Percentiles rank a stretch among this genome's conserved stretches.
Evolutionary conservation across 2,329 filamentous ascomycete genomes (phyloP).

Genomic region (Penicillium sp.): DNA sequence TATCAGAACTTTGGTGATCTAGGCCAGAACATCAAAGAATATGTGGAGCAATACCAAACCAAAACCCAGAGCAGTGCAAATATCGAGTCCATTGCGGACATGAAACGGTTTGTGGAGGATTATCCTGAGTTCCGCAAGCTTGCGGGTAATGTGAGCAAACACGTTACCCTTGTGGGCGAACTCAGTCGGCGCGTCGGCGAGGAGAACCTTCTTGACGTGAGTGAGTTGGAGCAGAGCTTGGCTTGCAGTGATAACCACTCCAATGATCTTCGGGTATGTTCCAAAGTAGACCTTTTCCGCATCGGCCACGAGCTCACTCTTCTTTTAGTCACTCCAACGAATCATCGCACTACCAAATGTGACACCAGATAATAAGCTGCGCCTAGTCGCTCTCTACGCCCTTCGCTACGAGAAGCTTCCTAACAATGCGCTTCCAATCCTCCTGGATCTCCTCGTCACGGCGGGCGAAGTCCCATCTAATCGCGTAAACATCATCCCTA

Average conservation of each 20-base stretch:
- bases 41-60: slow-evolving; percentile 95
- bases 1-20: slow-evolving; percentile 96
- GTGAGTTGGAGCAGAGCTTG: slow-evolving; percentile 92
- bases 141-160: slow-evolving; percentile 96
- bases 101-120: slow-evolving; percentile 99
- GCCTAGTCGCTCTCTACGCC: slow-evolving; percentile 90
- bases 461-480: slow-evolving; percentile 76
- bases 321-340: slow-evolving; percentile 69
- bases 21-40: slow-evolving; percentile 95
- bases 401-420: slow-evolving; percentile 86
- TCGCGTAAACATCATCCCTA: slow-evolving; percentile 74
- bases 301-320: slow-evolving; percentile 5
- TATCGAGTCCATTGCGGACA: slow-evolving; percentile 94
- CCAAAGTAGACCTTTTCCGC: neutral
- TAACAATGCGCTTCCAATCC: slow-evolving; percentile 76
- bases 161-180: slow-evolving; percentile 93
- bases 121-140: slow-evolving; percentile 97
- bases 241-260: slow-evolving; percentile 96
- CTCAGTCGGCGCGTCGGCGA: slow-evolving; percentile 82
- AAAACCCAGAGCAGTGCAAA: slow-evolving; percentile 97
- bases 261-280: slow-evolving; percentile 76
- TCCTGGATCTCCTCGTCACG: slow-evolving; percentile 81
- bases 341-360: slow-evolving; percentile 79
- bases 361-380: slow-evolving; percentile 77
- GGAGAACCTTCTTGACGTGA: slow-evolving; percentile 89